Percentiles rank a stretch among this genome's conserved stretches.
Conservation (phyloP, 2,329 filamentous ascomycete genomes). For the Fonsecaea erecta region DNA sequence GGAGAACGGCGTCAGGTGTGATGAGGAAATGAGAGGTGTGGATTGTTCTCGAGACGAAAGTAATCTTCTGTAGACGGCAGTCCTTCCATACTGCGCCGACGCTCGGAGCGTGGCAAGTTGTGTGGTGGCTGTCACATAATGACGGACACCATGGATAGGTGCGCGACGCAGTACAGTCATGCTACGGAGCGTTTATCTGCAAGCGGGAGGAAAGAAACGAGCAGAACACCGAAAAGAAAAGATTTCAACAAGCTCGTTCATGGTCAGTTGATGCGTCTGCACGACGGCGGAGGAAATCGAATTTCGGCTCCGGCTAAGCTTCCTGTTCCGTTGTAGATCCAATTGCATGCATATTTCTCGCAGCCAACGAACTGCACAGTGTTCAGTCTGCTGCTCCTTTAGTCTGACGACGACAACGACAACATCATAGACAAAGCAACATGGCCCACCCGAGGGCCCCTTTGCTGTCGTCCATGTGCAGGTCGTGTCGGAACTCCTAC, state of each 20-base stretch:
- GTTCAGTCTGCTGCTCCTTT: not conserved
- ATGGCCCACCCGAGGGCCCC: slow-evolving; percentile 29
- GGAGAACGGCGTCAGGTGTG: slow-evolving; percentile 21
- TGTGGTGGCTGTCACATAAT: slow-evolving; percentile 36
- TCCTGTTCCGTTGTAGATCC: slow-evolving; percentile 2
- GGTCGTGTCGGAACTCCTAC: slow-evolving; percentile 28
- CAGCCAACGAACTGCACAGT: not conserved
- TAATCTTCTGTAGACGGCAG: slow-evolving; percentile 32
- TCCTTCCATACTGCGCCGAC: slow-evolving; percentile 33
- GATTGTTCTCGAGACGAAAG: slow-evolving; percentile 7
- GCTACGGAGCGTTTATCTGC: slow-evolving; percentile 25
- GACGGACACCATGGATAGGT: slow-evolving; percentile 32
- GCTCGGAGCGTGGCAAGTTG: slow-evolving; percentile 29
- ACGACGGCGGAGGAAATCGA: slow-evolving; percentile 20
- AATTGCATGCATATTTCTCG: not conserved
- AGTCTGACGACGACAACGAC: not conserved
- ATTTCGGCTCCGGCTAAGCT: slow-evolving; percentile 24
- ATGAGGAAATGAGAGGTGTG: slow-evolving; percentile 10
- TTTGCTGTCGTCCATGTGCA: slow-evolving; percentile 31
- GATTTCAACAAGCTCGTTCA: slow-evolving; percentile 21
- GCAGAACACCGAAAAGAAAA: slow-evolving; percentile 12
- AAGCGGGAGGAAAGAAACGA: not conserved
- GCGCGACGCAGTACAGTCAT: slow-evolving; percentile 35
- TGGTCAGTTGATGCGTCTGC: slow-evolving; percentile 12
- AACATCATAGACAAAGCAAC: slow-evolving; percentile 2